Evolutionary conservation across 2,329 filamentous ascomycete genomes (phyloP).

Genomic region (Sphaerulina vaccinii): DNA sequence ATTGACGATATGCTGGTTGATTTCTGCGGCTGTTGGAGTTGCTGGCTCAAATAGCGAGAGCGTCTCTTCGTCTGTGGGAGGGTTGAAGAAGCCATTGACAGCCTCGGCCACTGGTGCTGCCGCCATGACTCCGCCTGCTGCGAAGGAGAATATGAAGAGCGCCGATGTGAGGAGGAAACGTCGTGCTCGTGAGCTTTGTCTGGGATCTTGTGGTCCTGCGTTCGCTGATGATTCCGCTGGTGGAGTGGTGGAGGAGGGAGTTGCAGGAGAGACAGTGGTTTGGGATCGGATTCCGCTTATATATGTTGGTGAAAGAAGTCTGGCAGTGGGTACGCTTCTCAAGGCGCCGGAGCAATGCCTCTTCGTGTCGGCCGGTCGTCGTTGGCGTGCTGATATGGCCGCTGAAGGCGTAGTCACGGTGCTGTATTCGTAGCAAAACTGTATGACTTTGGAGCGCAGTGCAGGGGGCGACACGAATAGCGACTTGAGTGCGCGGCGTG

Average conservation of each 20-base stretch:
- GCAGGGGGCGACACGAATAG: slow-evolving; percentile 23
- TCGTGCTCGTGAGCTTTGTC: slow-evolving; percentile 5
- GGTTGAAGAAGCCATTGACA: slow-evolving; percentile 51
- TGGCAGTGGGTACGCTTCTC: not conserved
- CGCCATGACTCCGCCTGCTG: slow-evolving; percentile 58
- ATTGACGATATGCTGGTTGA: slow-evolving; percentile 71
- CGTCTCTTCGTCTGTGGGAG: slow-evolving; percentile 70
- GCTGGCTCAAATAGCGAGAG: slow-evolving; percentile 62
- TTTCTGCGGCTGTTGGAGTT: slow-evolving; percentile 52
- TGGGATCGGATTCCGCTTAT: slow-evolving; percentile 17
- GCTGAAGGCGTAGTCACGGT: slow-evolving; percentile 21
- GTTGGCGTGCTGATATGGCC: slow-evolving; percentile 20
- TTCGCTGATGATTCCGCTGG: not conserved
- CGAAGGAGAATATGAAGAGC: slow-evolving; percentile 50
- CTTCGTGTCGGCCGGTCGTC: not conserved
- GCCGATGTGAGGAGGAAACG: slow-evolving; percentile 43
- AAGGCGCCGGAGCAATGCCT: slow-evolving; percentile 2
- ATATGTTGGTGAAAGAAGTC: slow-evolving; percentile 15
- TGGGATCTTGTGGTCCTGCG: not conserved
- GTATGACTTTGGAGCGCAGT: slow-evolving; percentile 9
- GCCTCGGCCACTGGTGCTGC: slow-evolving; percentile 53
- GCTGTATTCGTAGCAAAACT: slow-evolving; percentile 18
- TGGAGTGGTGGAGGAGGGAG: slow-evolving; percentile 6
- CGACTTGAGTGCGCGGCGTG: slow-evolving; percentile 7
- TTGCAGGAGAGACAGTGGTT: slow-evolving; percentile 4